A percentile compares a stretch with the other conserved stretches of the same genome.
phyloP scores from a whole-genome alignment of 2,329 filamentous ascomycete species.

The Saccharata proteae region DNA sequence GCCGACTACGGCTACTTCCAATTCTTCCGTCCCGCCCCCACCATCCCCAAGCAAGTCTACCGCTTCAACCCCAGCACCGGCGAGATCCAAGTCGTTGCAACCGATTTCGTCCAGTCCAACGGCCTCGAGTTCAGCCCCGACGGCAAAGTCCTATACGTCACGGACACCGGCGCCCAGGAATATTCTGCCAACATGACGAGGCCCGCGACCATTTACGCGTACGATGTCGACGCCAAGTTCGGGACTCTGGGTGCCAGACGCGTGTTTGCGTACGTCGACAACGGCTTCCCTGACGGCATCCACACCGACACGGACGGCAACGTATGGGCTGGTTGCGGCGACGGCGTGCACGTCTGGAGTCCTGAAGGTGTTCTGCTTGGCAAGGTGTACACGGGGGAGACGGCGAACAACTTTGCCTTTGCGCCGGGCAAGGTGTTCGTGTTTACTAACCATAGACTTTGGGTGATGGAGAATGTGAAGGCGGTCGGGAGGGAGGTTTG shows the following conservation, averaged over 20 bases:
- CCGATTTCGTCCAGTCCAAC: conserved; percentile 31
- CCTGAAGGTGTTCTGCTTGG: conserved; percentile 37
- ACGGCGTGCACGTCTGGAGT: conserved; percentile 44
- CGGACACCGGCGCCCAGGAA: conserved; percentile 25
- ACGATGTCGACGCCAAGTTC: conserved; percentile 26
- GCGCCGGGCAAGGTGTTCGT: conserved; percentile 21
- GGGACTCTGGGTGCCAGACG: conserved; percentile 20
- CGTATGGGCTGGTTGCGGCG: conserved; percentile 43
- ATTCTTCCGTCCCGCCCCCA: conserved; percentile 18
- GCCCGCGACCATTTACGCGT: conserved; percentile 32
- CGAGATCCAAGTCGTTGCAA: conserved; percentile 28
- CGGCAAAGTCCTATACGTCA: conserved; percentile 32
- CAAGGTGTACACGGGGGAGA: conserved; percentile 43
- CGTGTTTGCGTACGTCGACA: conserved; percentile 44
- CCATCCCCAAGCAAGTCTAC: conserved; percentile 27
- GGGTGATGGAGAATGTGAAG: conserved; percentile 23
- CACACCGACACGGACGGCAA: conserved; percentile 43
- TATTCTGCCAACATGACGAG: conserved; percentile 22
- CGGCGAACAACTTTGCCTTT: conserved; percentile 25
- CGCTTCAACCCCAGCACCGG: conserved; percentile 31
- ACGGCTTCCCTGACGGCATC: conserved; percentile 48
- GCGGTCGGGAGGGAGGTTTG: conserved; percentile 23
- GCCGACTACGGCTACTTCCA: conserved; percentile 22
- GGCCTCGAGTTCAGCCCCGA: conserved; percentile 35
- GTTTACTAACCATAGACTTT: conserved; percentile 23